Evolutionary conservation across 2,329 filamentous ascomycete species (phyloP).

Genomic region (Pestalotiopsis sp.): DNA sequence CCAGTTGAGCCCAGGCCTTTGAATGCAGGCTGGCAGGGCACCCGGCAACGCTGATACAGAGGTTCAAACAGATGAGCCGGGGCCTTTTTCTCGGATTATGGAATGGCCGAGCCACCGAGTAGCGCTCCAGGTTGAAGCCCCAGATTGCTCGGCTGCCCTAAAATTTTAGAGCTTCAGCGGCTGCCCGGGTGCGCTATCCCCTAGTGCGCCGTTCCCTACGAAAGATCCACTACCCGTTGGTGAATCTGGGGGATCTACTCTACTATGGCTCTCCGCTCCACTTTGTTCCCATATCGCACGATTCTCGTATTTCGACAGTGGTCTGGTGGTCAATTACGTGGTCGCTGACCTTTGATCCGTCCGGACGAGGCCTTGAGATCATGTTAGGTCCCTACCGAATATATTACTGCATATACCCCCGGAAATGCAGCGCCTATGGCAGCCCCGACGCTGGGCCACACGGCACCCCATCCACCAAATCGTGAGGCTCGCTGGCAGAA

Average conservation of each 20-base stretch:
- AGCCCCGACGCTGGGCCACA: conserved; percentile 15
- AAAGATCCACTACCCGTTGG: not conserved
- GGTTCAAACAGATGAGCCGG: not conserved
- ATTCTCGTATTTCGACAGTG: not conserved
- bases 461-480: conserved; percentile 14
- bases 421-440: conserved; percentile 25
- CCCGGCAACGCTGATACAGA: not conserved
- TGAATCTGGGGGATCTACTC: conserved; percentile 1
- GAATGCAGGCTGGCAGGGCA: not conserved
- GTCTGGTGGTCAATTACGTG: not conserved
- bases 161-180: not conserved
- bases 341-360: not conserved
- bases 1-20: not conserved
- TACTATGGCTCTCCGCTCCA: conserved; percentile 5
- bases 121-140: not conserved
- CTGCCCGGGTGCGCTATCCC: not conserved
- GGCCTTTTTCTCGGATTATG: not conserved
- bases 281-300: not conserved
- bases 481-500: not conserved
- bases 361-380: not conserved
- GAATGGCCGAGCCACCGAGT: not conserved
- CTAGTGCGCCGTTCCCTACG: conserved; percentile 4
- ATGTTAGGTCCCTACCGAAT: conserved; percentile 16
- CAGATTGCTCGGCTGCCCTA: not conserved
- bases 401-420: conserved; percentile 7